These are phyloP conservation scores for Theobroma grandiflorum DNA, from an alignment of 441 rosid species.

Conservation along the genomic window DNA sequence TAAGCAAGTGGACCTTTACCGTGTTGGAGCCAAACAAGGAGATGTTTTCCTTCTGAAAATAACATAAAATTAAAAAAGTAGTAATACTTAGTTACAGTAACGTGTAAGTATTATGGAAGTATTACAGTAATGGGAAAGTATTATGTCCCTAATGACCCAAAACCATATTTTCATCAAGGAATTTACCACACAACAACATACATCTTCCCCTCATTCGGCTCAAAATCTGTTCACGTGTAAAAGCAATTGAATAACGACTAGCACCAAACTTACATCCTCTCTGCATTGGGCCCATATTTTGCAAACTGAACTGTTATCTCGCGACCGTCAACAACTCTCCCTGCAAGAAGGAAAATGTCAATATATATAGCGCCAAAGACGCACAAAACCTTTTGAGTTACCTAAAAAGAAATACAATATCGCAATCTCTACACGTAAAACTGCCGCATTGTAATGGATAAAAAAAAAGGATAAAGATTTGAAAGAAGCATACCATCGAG, in stretches of 20 bases:
- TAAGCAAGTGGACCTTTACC: background rate
- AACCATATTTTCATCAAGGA: background rate
- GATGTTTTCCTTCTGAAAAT: background rate
- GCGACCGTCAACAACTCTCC: slow-evolving; percentile 79
- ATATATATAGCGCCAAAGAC: background rate
- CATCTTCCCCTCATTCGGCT: background rate
- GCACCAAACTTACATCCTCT: slow-evolving; percentile 56
- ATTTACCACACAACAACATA: background rate
- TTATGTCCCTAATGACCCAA: background rate
- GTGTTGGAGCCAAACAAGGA: background rate
- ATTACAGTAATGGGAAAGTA: too few species aligned
- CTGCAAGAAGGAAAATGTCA: slow-evolving; percentile 35
- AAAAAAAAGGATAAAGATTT: background rate
- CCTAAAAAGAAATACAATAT: background rate
- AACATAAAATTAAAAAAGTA: too few species aligned
- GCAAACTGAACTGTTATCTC: slow-evolving; percentile 83
- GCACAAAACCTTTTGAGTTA: too few species aligned
- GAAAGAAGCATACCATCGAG: slow-evolving; percentile 59
- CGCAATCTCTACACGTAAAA: background rate
- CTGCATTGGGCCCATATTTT: slow-evolving; percentile 82
- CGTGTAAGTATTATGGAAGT: too few species aligned
- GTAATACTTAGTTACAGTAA: background rate
- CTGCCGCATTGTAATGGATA: background rate
- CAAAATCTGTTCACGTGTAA: background rate
- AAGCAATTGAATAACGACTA: background rate